Evolutionary conservation across 2,329 filamentous ascomycete genomes (phyloP).

Genomic region (Botrytis fabae): DNA sequence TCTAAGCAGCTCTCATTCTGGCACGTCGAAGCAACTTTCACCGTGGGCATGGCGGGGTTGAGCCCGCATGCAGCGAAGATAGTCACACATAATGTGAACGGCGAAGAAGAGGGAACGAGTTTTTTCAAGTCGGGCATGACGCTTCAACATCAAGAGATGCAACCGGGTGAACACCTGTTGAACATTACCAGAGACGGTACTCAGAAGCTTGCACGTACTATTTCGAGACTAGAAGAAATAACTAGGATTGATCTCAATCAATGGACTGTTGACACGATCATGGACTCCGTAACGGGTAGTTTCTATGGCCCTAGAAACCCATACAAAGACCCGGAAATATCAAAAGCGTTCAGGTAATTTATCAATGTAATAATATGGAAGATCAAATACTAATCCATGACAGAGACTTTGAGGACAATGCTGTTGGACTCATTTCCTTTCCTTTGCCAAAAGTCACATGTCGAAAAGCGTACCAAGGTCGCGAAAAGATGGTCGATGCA

Average conservation of each 20-base stretch:
- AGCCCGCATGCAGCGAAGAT: background rate
- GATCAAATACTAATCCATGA: background rate
- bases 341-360: conserved; percentile 4
- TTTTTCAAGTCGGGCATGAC: background rate
- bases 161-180: background rate
- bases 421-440: background rate
- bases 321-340: background rate
- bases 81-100: background rate
- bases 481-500: background rate
- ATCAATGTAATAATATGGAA: background rate
- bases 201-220: background rate
- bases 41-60: background rate
- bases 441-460: background rate
- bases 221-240: background rate
- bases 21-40: conserved; percentile 1
- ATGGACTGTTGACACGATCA: background rate
- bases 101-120: background rate
- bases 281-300: background rate
- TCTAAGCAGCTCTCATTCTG: conserved; percentile 11
- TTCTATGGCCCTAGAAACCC: conserved; percentile 8
- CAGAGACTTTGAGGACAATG: conserved; percentile 8
- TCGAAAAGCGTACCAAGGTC: background rate
- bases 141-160: background rate
- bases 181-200: background rate
- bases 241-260: background rate